Evolutionary conservation across 495 filamentous ascomycete genomes (phyloP).

Genomic region (Aspergillus heteromorphus): DNA sequence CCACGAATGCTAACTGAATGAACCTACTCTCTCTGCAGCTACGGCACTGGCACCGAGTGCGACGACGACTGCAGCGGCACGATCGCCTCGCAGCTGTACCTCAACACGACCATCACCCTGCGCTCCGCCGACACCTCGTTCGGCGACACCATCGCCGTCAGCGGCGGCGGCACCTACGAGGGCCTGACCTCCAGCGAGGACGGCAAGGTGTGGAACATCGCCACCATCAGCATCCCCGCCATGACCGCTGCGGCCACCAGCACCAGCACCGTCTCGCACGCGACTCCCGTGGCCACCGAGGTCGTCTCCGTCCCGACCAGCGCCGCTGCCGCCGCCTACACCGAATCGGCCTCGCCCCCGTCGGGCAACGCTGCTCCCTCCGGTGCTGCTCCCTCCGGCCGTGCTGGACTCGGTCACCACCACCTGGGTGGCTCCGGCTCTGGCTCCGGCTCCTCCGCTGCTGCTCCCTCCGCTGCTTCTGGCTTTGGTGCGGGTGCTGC

Average conservation of each 20-base stretch:
- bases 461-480: no score
- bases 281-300: background rate
- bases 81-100: conserved; percentile 28
- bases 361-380: background rate
- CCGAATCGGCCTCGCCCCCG: background rate
- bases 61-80: conserved; percentile 30
- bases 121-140: conserved; percentile 28
- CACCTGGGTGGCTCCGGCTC: no score
- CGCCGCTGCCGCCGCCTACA: background rate
- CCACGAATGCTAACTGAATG: no score
- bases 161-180: conserved; percentile 22
- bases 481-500: no score
- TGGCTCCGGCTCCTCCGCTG: no score
- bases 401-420: no score
- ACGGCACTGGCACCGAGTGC: conserved; percentile 36
- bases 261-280: background rate
- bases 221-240: conserved; percentile 26
- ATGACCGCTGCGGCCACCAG: conserved; percentile 13
- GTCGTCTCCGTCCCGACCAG: background rate
- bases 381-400: no score
- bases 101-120: conserved; percentile 32
- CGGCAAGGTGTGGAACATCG: conserved; percentile 33
- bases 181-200: conserved; percentile 25
- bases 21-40: conserved; percentile 12
- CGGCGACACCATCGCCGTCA: conserved; percentile 28